Evolutionary conservation across 78 protist species (phyloP), one percentile per base, ranked within the genome.

Genomic region (Abeoforma whisleri): DNA sequence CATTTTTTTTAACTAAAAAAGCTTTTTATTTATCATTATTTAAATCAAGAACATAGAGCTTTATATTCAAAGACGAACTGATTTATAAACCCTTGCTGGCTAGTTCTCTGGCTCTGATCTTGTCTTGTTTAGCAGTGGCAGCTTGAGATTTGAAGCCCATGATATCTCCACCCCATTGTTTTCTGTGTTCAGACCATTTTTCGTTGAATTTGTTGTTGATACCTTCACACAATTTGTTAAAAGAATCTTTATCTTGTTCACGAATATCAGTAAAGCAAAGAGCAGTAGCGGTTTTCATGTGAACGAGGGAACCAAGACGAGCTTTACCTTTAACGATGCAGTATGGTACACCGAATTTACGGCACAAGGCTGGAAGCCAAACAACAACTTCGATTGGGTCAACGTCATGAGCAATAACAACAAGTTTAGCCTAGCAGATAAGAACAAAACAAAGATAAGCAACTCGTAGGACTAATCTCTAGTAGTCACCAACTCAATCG

Each of bases 361-460:
- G 85, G 96, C 99, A 98, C 73, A 98, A 94, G 32, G 99, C 90
- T 57, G 99, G 99, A 31, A 98, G 88, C 94, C 94, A 96, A 74
- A 96, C 57, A 69, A 97, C 99, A 38, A 97, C 68, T 94, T 96
- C 99, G 77, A 97, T 87, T 79, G 99, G 99, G 91, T 95, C 98
- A n/a, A 97, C 98, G 72, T 96, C 99, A 94, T 93, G 95, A 1
- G 99, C 99, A 70, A 98, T 96, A 84, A 97, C 94, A 57, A 98
- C 99, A 39, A 98, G 92, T 86, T 89, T 31, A n/a, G 99, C 99
- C n/a, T n/a, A n/a, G n/a, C n/a, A n/a, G n/a, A n/a, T n/a, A n/a
- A n/a, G n/a, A n/a, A n/a, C n/a, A n/a, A n/a, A n/a, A n/a, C n/a
- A n/a, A n/a, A n/a, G n/a, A n/a, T n/a, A n/a, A n/a, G n/a, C n/a